phyloP scores from a whole-genome alignment of 2,329 filamentous ascomycete genomes.

The Cladosporium velox region DNA sequence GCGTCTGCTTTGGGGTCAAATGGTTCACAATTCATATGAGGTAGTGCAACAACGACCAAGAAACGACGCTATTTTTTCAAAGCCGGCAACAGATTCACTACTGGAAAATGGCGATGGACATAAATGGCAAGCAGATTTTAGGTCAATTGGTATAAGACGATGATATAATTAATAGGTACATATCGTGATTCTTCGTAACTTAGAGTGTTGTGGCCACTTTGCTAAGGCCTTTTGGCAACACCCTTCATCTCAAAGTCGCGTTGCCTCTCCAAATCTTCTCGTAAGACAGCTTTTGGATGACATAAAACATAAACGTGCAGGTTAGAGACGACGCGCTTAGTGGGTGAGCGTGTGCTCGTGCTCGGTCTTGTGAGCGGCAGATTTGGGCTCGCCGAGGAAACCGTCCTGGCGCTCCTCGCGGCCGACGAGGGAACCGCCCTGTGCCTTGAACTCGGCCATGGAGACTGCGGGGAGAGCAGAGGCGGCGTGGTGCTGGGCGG shows the following conservation, averaged over 20 bases:
- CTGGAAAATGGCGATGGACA: too few species aligned
- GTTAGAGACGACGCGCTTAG: neutral
- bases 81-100: neutral
- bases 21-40: neutral
- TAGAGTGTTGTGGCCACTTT: neutral
- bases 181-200: constrained; percentile 15
- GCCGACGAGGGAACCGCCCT: constrained; percentile 57
- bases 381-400: constrained; percentile 63
- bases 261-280: neutral
- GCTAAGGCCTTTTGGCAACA: constrained; percentile 1
- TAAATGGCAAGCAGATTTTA: too few species aligned
- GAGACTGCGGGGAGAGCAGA: constrained; percentile 65
- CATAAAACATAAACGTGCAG: constrained; percentile 4
- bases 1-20: neutral
- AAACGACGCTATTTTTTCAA: neutral
- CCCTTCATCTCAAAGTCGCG: constrained; percentile 4
- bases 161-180: constrained; percentile 15
- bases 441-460: constrained; percentile 63
- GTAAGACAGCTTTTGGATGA: neutral
- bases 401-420: constrained; percentile 59
- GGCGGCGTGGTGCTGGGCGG: constrained; percentile 65
- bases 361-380: neutral
- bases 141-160: neutral
- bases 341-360: neutral
- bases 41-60: neutral